Evolutionary conservation across 2,329 filamentous ascomycete species (phyloP), one percentile per base, ranked within the genome.

Genomic region (Colletotrichum chlorophyti): DNA sequence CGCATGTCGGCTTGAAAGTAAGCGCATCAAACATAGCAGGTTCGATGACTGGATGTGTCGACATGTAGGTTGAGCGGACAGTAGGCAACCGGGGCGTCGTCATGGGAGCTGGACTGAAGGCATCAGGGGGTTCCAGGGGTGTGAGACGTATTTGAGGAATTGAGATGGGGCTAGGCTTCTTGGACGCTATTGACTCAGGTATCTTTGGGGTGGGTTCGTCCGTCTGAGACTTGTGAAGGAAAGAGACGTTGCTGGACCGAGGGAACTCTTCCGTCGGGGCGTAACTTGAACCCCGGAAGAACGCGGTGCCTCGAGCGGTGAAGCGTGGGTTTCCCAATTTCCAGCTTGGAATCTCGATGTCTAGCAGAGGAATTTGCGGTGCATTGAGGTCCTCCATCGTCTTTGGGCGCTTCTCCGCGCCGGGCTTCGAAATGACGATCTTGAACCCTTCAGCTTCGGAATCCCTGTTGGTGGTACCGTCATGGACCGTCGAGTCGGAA

Each of bases 21-120:
- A 98, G 81, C 5, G 81, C 78, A 70, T 97, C 92, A 70, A 93
- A 98, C 74, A 97, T 91, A 62, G 86, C 83, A 1, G 93, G 90
- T 65, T 87, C 84, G 52, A 91, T 86, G 34, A 80, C 74, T 42
- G 79, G 62, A 55, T 78, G 77, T 11, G 76, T 78, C 4, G 82
- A 80, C 61, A 79, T 71, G 64, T 81, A 84, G 9, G 77, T 80
- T 32, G 78, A 74, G 37, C 73, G 79, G 29, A 74, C 68, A 6
- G 68, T 70, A 66, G 80, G 66, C 65, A 76, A 67, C 61, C 76
- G 65, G 57, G 79, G 65, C 64, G 73, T 65, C 48, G 75, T 63
- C 63, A 65, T 65, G 59, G 61, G 64, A 47, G 31, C 23, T 21
- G 57, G 57, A 60, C 52, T 43, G 45, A 50, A 31, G n/a, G 57